Conservation (phyloP, 495 filamentous ascomycete genomes). For the Sordaria brevicollis region DNA sequence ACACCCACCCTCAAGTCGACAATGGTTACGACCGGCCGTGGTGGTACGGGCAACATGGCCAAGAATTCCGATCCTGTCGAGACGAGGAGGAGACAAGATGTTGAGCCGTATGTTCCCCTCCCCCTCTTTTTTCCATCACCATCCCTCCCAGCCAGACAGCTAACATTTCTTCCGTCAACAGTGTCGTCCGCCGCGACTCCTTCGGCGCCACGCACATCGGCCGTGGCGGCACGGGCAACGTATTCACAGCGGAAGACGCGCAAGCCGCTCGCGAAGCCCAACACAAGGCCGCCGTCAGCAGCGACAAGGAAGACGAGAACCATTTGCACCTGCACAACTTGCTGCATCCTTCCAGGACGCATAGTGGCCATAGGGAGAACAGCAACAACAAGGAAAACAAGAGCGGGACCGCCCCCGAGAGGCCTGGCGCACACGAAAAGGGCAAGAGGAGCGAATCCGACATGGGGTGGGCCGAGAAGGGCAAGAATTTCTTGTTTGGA, state of each 20-base stretch:
- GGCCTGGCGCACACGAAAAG: conserved; percentile 15
- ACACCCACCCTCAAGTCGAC: conserved; percentile 77
- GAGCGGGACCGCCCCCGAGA: conserved; percentile 4
- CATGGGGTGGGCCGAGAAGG: conserved; percentile 40
- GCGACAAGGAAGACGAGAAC: background rate
- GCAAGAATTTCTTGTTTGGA: conserved; percentile 42
- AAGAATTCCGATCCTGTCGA: conserved; percentile 53
- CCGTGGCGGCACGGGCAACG: conserved; percentile 48
- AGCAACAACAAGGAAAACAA: background rate
- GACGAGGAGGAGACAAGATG: conserved; percentile 73
- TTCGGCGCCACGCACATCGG: conserved; percentile 34
- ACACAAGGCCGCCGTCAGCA: conserved; percentile 16
- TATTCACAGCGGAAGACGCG: conserved; percentile 34
- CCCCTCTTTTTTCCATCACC: conserved; percentile 7
- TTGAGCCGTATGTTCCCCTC: conserved; percentile 42
- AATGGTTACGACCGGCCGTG: conserved; percentile 69
- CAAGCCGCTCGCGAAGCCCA: conserved; percentile 25
- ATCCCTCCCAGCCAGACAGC: conserved; percentile 2
- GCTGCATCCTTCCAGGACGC: background rate
- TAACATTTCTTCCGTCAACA: conserved; percentile 8
- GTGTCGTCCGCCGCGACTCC: conserved; percentile 29
- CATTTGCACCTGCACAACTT: conserved; percentile 1
- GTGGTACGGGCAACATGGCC: conserved; percentile 63
- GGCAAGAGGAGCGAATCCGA: conserved; percentile 31
- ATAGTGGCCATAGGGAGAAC: background rate